These are phyloP conservation scores for Staphylotrichum tortipilum DNA, from an alignment of 495 filamentous ascomycete genomes.

Conservation along the genomic window DNA sequence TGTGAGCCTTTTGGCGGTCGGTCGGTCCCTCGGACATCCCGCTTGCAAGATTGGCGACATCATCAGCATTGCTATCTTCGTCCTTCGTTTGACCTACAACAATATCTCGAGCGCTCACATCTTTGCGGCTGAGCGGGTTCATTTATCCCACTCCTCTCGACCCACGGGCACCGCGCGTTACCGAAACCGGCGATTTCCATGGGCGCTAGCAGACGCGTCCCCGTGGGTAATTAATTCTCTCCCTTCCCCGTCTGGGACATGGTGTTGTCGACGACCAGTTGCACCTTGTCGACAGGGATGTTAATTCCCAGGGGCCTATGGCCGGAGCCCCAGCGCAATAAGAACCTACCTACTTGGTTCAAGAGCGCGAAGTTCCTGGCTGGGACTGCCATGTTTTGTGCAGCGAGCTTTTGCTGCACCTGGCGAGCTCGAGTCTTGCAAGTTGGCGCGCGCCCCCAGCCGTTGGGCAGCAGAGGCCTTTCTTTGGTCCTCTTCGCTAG, in stretches of 20 bases:
- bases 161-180: not conserved
- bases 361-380: too few species aligned
- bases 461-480: not conserved
- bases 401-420: not conserved
- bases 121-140: not conserved
- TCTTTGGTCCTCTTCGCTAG: too few species aligned
- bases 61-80: not conserved
- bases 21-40: not conserved
- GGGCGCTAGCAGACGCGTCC: not conserved
- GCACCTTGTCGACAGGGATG: slow-evolving; percentile 2
- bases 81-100: not conserved
- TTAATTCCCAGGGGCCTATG: not conserved
- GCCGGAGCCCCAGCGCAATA: not conserved
- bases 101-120: not conserved
- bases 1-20: not conserved
- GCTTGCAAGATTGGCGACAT: not conserved
- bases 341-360: not conserved
- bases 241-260: not conserved
- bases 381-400: too few species aligned
- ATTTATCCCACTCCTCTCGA: not conserved
- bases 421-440: not conserved
- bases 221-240: slow-evolving; percentile 5
- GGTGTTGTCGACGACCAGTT: slow-evolving; percentile 1
- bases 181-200: slow-evolving; percentile 1
- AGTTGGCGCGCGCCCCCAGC: not conserved